These are phyloP conservation scores for Exsudoporus floridanus DNA, from an alignment of 1,284 basidiomycete genomes.

Conservation along the genomic window DNA sequence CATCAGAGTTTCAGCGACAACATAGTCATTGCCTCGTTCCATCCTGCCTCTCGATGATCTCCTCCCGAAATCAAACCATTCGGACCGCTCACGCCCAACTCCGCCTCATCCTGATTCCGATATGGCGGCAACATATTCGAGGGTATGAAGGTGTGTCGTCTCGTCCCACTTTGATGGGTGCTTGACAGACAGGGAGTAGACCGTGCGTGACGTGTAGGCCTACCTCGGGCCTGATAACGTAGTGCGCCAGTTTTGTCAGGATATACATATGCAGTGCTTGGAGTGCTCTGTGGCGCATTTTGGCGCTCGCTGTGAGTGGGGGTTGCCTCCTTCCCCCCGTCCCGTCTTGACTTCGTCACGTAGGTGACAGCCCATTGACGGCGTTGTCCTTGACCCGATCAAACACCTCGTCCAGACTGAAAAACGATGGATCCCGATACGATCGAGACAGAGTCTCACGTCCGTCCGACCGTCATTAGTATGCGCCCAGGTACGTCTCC, in stretches of 20 bases:
- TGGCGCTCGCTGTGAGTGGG: slow-evolving; percentile 65
- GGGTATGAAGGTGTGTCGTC: slow-evolving; percentile 72
- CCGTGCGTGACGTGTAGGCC: slow-evolving; percentile 46
- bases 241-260: slow-evolving; percentile 74
- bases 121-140: slow-evolving; percentile 83
- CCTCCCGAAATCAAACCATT: slow-evolving; percentile 80
- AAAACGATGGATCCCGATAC: slow-evolving; percentile 71
- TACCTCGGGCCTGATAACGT: slow-evolving; percentile 67
- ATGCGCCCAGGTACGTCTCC: slow-evolving; percentile 55
- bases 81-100: slow-evolving; percentile 70
- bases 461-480: slow-evolving; percentile 82
- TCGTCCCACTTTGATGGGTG: background rate
- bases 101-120: slow-evolving; percentile 71
- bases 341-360: background rate
- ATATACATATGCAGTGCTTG: slow-evolving; percentile 80
- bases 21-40: slow-evolving; percentile 72
- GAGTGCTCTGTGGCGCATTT: slow-evolving; percentile 55
- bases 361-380: slow-evolving; percentile 57
- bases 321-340: too few species aligned
- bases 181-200: background rate
- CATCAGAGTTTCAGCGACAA: slow-evolving; percentile 64
- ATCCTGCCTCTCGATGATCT: slow-evolving; percentile 72
- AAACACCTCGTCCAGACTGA: slow-evolving; percentile 69
- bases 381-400: slow-evolving; percentile 65
- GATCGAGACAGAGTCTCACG: slow-evolving; percentile 70